phyloP scores from a whole-genome alignment of 139 green algal species.

The Coccomyxa sp. region DNA sequence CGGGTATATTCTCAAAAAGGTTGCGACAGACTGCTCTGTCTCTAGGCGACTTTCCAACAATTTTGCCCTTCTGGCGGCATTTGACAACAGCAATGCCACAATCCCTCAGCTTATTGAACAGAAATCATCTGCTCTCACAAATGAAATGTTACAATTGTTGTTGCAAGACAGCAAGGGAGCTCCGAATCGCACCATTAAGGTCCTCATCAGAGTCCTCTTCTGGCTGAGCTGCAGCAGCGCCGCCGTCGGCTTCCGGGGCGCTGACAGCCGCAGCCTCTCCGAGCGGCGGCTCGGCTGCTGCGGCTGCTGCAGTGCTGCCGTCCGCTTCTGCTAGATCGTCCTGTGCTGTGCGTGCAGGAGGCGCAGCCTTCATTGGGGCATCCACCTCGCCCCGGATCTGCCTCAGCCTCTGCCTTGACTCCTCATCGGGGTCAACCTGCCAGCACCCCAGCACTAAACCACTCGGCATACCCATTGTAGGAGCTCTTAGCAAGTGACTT shows the following conservation, averaged over 20 bases:
- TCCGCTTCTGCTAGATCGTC: background rate
- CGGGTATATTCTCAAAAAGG: background rate
- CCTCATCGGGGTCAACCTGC: constrained; percentile 54
- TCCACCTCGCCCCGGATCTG: constrained; percentile 34
- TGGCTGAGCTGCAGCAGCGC: background rate
- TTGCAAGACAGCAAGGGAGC: too few relatives aligned
- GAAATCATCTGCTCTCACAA: too few relatives aligned
- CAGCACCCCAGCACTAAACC: constrained; percentile 16
- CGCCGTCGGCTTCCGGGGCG: background rate
- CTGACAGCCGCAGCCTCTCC: background rate
- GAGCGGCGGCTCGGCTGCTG: background rate
- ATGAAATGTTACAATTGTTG: too few relatives aligned
- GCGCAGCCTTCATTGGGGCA: background rate
- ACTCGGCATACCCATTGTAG: background rate
- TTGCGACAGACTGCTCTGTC: background rate
- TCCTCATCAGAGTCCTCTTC: background rate
- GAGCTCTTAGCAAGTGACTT: too few relatives aligned
- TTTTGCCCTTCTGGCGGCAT: too few relatives aligned
- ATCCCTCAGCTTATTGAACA: too few relatives aligned
- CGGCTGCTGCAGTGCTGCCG: background rate
- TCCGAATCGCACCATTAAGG: background rate
- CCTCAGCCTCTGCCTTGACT: constrained; percentile 50
- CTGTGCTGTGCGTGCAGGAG: constrained; percentile 40
- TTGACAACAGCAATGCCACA: too few relatives aligned
- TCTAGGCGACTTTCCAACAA: too few relatives aligned